These are phyloP conservation scores for Ogataea glucozyma DNA, from an alignment of 805 yeast genomes.

Conservation along the genomic window DNA sequence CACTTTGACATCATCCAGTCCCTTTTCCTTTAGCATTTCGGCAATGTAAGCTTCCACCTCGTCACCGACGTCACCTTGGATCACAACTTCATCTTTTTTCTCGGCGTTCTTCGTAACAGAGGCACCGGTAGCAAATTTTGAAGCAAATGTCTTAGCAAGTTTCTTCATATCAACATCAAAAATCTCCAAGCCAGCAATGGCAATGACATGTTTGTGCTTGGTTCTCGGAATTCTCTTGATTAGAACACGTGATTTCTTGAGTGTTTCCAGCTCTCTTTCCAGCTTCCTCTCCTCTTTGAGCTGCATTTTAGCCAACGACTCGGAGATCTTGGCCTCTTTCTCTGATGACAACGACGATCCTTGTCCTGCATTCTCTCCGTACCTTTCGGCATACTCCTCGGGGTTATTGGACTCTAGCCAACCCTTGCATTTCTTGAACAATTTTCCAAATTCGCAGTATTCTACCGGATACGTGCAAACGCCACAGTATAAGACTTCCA, in stretches of 20 bases:
- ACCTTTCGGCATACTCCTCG: constrained; percentile 58
- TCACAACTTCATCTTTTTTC: constrained; percentile 86
- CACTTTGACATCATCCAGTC: constrained; percentile 81
- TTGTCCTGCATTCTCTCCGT: constrained; percentile 55
- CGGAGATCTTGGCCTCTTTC: constrained; percentile 77
- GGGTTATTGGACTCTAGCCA: constrained; percentile 69
- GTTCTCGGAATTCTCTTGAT: constrained; percentile 89
- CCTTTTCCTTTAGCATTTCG: constrained; percentile 74
- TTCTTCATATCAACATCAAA: constrained; percentile 88
- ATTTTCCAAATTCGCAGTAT: constrained; percentile 89
- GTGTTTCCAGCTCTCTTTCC: constrained; percentile 79
- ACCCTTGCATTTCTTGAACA: constrained; percentile 76
- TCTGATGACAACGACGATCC: constrained; percentile 62
- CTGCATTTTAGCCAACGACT: constrained; percentile 82
- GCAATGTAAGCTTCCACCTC: constrained; percentile 79
- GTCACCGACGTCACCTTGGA: constrained; percentile 95
- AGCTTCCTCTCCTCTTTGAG: constrained; percentile 82
- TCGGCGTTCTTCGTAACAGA: constrained; percentile 87
- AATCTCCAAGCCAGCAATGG: constrained; percentile 85
- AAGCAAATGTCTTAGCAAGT: constrained; percentile 86
- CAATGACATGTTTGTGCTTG: constrained; percentile 82
- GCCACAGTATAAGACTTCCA: constrained; percentile 64
- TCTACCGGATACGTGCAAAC: constrained; percentile 85
- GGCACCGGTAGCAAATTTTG: constrained; percentile 95
- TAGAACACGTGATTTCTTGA: constrained; percentile 74